phyloP scores from a whole-genome alignment of 208 protist species.

The Leishmania tropica region DNA sequence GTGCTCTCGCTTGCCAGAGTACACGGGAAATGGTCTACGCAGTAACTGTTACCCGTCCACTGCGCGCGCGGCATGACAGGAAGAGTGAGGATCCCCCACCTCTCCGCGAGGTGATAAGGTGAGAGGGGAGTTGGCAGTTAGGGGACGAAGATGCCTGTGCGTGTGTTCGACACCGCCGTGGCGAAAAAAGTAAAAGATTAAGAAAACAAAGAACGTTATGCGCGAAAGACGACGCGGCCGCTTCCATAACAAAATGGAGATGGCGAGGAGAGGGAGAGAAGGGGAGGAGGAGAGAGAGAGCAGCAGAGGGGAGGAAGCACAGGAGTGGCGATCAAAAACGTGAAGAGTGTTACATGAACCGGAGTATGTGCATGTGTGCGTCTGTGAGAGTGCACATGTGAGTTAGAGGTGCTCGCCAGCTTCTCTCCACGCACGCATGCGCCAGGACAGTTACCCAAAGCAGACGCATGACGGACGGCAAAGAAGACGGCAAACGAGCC shows the following conservation, averaged over 20 bases:
- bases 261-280: background rate
- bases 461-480: background rate
- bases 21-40: background rate
- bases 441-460: slow-evolving; percentile 9
- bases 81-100: background rate
- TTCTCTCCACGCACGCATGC: background rate
- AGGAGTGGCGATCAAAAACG: background rate
- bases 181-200: background rate
- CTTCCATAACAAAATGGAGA: background rate
- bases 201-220: background rate
- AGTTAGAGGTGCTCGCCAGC: background rate
- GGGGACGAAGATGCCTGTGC: background rate
- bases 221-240: background rate
- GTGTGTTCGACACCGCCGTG: background rate
- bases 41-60: slow-evolving; percentile 38
- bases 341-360: background rate
- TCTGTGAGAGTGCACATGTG: background rate
- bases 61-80: background rate
- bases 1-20: background rate
- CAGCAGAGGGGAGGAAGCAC: background rate
- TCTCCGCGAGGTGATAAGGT: background rate
- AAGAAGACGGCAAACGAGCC: background rate
- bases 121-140: background rate
- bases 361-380: no score
- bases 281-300: background rate